Percentiles rank a stretch among this genome's conserved stretches.
Evolutionary conservation across 2,329 filamentous ascomycete genomes (phyloP).

Genomic region (Cladorrhinum sp.): DNA sequence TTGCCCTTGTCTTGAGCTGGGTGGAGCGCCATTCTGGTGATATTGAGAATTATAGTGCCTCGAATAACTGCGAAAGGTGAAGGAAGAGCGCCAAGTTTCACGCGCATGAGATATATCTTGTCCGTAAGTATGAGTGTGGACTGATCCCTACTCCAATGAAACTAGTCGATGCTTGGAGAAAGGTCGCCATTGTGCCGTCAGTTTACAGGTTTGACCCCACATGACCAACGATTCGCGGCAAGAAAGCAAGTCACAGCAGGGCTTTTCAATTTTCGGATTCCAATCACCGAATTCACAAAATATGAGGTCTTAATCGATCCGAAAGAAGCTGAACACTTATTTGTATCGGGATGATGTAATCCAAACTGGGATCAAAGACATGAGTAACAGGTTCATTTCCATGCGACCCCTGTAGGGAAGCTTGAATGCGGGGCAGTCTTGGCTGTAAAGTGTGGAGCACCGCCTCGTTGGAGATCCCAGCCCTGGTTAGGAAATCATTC

Average conservation of each 20-base stretch:
- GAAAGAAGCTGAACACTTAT: neutral
- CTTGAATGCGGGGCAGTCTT: neutral
- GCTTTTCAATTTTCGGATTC: neutral
- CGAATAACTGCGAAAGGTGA: neutral
- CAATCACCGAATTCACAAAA: neutral
- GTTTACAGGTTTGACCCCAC: constrained; percentile 1
- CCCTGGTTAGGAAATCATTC: neutral
- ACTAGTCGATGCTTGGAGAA: constrained; percentile 8
- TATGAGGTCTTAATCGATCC: neutral
- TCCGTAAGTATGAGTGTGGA: neutral
- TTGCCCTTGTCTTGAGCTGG: constrained; percentile 39
- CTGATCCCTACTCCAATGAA: neutral
- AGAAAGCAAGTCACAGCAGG: neutral
- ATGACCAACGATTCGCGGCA: neutral
- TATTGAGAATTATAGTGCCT: neutral
- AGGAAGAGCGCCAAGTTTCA: neutral
- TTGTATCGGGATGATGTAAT: neutral
- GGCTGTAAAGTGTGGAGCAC: neutral
- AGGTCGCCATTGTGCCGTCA: constrained; percentile 7
- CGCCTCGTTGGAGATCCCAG: neutral
- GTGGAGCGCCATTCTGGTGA: constrained; percentile 43
- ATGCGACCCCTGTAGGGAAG: neutral
- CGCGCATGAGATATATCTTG: neutral
- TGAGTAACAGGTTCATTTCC: neutral
- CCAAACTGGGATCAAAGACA: neutral